These are phyloP conservation scores for Plectosphaerella sp. DNA, from an alignment of 2,329 filamentous ascomycete genomes.

Conservation along the genomic window DNA sequence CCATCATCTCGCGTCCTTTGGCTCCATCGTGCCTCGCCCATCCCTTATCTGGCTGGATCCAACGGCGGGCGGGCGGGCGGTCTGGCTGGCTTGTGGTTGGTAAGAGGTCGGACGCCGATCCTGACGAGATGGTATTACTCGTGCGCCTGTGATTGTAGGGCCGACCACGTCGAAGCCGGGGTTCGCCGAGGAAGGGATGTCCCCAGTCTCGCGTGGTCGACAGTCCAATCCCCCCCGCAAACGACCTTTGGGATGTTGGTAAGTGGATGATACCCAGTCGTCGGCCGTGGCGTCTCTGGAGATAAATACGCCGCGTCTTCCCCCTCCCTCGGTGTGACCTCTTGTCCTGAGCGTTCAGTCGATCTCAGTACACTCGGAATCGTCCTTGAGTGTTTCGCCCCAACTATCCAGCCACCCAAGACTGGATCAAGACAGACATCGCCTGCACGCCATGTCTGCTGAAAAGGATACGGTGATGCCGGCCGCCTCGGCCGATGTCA, in stretches of 20 bases:
- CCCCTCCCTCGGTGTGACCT: not conserved
- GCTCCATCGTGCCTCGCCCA: not conserved
- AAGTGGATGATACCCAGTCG: not conserved
- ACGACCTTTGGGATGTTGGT: not conserved
- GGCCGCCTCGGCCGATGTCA: not conserved
- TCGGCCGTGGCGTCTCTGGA: not conserved
- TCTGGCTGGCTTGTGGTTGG: too few relatives aligned
- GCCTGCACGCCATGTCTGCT: not conserved
- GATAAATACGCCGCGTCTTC: not conserved
- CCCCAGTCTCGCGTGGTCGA: not conserved
- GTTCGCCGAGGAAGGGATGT: not conserved
- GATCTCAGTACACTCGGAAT: not conserved
- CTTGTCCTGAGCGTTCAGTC: not conserved
- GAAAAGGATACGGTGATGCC: constrained; percentile 1
- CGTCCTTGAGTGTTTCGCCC: not conserved
- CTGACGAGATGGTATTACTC: not conserved
- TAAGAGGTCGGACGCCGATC: not conserved
- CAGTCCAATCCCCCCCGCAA: not conserved
- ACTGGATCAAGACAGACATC: not conserved
- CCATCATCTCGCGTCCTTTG: not conserved
- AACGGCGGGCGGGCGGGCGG: too few relatives aligned
- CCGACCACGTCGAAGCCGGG: not conserved
- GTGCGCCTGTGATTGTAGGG: not conserved
- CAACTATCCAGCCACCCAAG: not conserved
- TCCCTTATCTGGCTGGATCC: not conserved